Percentiles rank a stretch among this genome's conserved stretches.
Conservation (phyloP, 2,329 filamentous ascomycete genomes). For the Colletotrichum destructivum region DNA sequence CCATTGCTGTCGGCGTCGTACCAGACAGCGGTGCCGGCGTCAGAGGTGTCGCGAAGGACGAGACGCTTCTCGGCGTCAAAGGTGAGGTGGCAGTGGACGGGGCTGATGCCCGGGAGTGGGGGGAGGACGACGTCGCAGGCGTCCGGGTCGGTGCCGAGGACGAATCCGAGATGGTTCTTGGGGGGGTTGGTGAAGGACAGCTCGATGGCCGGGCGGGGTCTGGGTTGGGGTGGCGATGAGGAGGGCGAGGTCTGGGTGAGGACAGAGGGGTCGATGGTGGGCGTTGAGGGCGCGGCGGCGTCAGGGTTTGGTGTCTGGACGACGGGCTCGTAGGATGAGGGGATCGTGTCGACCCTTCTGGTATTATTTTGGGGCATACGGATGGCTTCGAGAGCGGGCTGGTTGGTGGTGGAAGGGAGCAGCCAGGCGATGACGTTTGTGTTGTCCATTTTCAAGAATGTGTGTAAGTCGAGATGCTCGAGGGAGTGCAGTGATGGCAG, state of each 20-base stretch:
- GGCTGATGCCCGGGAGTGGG: slow-evolving; percentile 51
- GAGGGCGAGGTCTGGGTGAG: slow-evolving; percentile 13
- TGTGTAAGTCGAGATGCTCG: too few species aligned
- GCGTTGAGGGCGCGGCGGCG: slow-evolving; percentile 11
- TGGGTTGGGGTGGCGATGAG: background rate
- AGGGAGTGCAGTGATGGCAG: slow-evolving; percentile 4
- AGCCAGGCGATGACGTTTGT: slow-evolving; percentile 43
- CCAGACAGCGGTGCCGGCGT: slow-evolving; percentile 58
- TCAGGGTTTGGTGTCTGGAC: slow-evolving; percentile 25
- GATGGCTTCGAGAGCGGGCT: slow-evolving; percentile 38
- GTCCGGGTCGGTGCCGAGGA: slow-evolving; percentile 56
- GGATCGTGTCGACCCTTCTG: slow-evolving; percentile 34
- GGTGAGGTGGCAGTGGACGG: slow-evolving; percentile 56
- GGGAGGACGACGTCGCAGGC: slow-evolving; percentile 57
- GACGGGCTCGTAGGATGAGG: slow-evolving; percentile 25
- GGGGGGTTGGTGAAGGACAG: slow-evolving; percentile 54
- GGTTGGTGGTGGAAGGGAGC: slow-evolving; percentile 40
- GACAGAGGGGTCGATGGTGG: slow-evolving; percentile 37
- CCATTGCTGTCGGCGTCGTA: slow-evolving; percentile 58
- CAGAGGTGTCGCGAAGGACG: slow-evolving; percentile 56
- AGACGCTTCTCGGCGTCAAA: slow-evolving; percentile 57
- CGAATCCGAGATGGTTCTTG: slow-evolving; percentile 54
- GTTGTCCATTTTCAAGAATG: slow-evolving; percentile 23
- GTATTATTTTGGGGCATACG: slow-evolving; percentile 36
- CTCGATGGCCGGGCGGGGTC: slow-evolving; percentile 49